Evolutionary conservation across 192 early-diverging fungal species (phyloP), one percentile per base, ranked within the genome.

Genomic region (Podila epigama): DNA sequence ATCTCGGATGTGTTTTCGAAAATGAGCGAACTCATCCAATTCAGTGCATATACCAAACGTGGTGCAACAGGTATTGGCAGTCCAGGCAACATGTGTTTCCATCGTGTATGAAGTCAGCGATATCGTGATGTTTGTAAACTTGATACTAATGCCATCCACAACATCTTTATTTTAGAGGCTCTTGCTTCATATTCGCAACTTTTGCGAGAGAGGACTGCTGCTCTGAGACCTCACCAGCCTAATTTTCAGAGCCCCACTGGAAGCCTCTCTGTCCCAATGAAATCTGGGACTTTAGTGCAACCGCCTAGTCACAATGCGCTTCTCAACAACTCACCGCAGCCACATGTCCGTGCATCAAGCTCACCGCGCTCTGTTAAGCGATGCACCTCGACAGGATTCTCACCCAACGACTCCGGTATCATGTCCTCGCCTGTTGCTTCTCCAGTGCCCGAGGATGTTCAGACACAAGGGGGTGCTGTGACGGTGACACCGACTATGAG

Each of bases 361-460:
- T 77, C 73, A 4, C 73, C 73, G 2, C 29, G 73, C 29, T 63
- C 66, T 28, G 44, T 77, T 20, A 77, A 77, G n/a, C 52, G 73
- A 6, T 63, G 66, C 28, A 63, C 73, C 6, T 77, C 73, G n/a
- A 29, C 59, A 4, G 73, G 66, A 0, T 63, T 64, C 12, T 68
- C 65, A 5, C 73, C 73, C 9, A 25, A 53, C 6, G 73, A 77
- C 4, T 59, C 60, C 8, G 56, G 60, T 3, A 36, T 58, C 5
- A 25, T 58, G 27, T 28, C 41, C 10, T 72, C 70, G 0, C 70
- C 70, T 2, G 33, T 13, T 2, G 51, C 42, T 2, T 77, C 66
- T 1, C 66, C 73, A 25, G 60, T 60, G 11, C 16, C 68, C 10
- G 73, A 63, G n/a, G 56, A 56, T 2, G 4, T 36, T n/a, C 73